Conservation (phyloP, 2,329 filamentous ascomycete genomes). For the Colletotrichum sp. region DNA sequence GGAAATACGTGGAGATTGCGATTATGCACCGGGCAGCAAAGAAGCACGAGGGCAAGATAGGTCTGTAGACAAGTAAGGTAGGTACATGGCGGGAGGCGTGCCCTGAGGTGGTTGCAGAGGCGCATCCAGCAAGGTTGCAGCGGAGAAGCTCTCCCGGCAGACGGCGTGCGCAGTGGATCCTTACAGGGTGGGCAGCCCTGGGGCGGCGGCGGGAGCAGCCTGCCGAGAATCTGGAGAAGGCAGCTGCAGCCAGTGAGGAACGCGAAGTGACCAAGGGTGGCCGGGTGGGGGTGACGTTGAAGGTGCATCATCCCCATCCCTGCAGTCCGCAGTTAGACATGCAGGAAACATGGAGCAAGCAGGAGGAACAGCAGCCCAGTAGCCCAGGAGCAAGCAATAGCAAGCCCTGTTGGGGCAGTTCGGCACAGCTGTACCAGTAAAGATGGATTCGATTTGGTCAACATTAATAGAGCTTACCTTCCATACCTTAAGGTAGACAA, state of each 20-base stretch:
- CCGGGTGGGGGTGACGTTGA: neutral
- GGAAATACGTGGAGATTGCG: neutral
- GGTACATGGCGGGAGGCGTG: neutral
- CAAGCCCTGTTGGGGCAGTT: neutral
- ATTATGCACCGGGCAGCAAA: neutral
- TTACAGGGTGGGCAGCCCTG: neutral
- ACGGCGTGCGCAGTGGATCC: constrained; percentile 11
- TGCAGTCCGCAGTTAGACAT: neutral
- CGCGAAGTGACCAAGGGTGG: neutral
- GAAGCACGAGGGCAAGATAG: neutral
- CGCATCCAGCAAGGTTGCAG: neutral
- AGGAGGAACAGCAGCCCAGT: neutral
- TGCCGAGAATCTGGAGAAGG: neutral
- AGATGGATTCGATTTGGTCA: neutral
- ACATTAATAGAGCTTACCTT: neutral
- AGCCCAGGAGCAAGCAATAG: neutral
- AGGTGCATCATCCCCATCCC: neutral
- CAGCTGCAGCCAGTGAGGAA: neutral
- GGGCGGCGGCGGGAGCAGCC: constrained; percentile 1
- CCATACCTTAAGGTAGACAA: neutral
- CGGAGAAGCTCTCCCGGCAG: constrained; percentile 2
- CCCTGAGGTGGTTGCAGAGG: neutral
- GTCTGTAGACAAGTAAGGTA: neutral
- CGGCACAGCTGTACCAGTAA: neutral
- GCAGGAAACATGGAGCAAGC: neutral